Evolutionary conservation across 2,329 filamentous ascomycete genomes (phyloP), one percentile per base, ranked within the genome.

Genomic region (Neodidymelliopsis sp.): DNA sequence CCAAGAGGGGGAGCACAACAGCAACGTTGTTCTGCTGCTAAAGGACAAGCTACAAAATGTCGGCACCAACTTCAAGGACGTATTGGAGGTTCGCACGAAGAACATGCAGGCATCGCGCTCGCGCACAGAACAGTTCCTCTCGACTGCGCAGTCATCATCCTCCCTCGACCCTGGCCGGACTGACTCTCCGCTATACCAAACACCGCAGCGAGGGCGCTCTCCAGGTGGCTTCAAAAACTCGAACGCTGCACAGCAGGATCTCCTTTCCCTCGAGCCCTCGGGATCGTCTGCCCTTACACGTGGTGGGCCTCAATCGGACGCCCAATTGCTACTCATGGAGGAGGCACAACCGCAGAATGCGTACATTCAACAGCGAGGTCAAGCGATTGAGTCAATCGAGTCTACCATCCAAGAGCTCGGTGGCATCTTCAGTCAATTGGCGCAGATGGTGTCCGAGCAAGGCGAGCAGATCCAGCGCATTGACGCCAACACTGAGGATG

Each of bases 391-490:
- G 70, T 90, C 91, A 4, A 99, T 99, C 52, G 94, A 99, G 73
- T 87, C 90, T 61, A 99, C 94, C 1, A 99, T 99, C 62, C 86
- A 84, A 56, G 94, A 99, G 71, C 80, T 99, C 1, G 94, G 94
- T 20, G 81, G 88, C 11, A 97, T 97, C 54, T 97, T 97, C 71
- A 90, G 91, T 7, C 93, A 99, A 74, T 78, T 99, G 38, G 93
- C 94, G 25, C 87, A 90, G 60, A 97, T 99, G 94, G 94, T 99
- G 22, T 91, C 89, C 45, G 93, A 99, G 73, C 94, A 99, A 76
- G 91, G 90, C 54, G 94, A 97, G 75, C 96, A 96, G 88, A 96
- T 99, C 59, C 91, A 97, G 75, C 83, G 93, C 38, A 97, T 97
- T 67, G 93, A 97, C 66, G 93, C 93, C 58, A 97, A 97, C 73